phyloP scores from a whole-genome alignment of 108 stramenopile species.

The Licmophora abbreviata region DNA sequence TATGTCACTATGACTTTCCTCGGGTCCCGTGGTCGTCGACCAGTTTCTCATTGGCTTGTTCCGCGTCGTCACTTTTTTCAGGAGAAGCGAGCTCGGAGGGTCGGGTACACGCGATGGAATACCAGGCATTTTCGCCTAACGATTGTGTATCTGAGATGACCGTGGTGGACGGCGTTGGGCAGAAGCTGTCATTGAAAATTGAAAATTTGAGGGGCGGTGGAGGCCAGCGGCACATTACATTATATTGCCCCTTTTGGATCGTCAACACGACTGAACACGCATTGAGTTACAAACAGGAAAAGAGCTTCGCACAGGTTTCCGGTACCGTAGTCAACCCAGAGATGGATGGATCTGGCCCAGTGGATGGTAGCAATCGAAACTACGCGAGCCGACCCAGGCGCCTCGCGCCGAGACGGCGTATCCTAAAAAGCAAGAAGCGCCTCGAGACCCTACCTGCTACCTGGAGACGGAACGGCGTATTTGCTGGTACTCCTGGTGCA shows the following conservation, averaged over 20 bases:
- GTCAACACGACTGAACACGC: conserved; percentile 90
- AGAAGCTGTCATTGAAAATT: conserved; percentile 68
- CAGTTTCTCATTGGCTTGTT: background rate
- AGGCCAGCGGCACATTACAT: conserved; percentile 75
- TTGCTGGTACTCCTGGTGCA: conserved; percentile 72
- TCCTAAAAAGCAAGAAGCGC: conserved; percentile 2
- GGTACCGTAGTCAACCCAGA: conserved; percentile 59
- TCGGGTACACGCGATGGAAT: conserved; percentile 34
- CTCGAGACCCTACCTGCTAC: conserved; percentile 7
- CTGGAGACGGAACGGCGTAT: conserved; percentile 43
- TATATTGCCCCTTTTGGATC: conserved; percentile 92
- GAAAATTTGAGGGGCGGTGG: conserved; percentile 88
- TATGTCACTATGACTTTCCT: conserved; percentile 10
- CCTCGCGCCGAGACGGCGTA: background rate
- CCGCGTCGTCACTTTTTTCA: background rate
- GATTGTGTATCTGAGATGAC: conserved; percentile 63
- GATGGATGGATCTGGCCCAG: conserved; percentile 50
- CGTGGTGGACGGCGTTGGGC: conserved; percentile 84
- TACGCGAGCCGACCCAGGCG: conserved; percentile 8
- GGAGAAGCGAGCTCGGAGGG: conserved; percentile 15
- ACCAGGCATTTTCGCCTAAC: conserved; percentile 22
- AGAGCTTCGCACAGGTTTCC: conserved; percentile 40
- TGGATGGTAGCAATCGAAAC: conserved; percentile 58
- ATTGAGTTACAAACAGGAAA: conserved; percentile 82
- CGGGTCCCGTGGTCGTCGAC: background rate